Base-by-base conservation (phyloP, 2,329 filamentous ascomycete species). In the Alternaria angustiovoidea region DNA sequence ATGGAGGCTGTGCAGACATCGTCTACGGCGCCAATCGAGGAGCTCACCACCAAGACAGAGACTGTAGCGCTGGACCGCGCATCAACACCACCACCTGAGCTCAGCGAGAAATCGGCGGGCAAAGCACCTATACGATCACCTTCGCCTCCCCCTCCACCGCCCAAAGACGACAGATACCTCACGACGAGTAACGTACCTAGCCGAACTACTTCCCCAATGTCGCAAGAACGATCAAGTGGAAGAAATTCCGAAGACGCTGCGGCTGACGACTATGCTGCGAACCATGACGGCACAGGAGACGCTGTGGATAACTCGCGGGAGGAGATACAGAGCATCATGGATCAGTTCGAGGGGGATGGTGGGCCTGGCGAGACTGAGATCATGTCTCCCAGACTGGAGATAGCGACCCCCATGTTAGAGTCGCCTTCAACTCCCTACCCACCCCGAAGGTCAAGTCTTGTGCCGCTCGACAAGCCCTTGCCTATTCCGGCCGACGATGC, bases 321-420 rank as follows among this genome's bases (percentile, higher is more conserved):
- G 6, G 95, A 99, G 81, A 97, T 99, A 61, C 92, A 97, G 79
- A 96, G 87, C 75, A 98, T 99, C 76, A 98, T 99, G 92, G 92
- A 93, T 64, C 95, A 98, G 79, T 98, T 98, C 70, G 89, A 91
- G 68, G 89, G 88, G 51, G 88, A 88, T 28, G 88, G 88, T 52
- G 91, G 89, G 0, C 90, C 89, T 2, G 89, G 85, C 5, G 88
- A 87, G 62, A 89, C 94, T 51, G 92, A 96, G 77, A 93, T 97
- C 74, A 96, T 97, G 93, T 97, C 93, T 63, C 93, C 93, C 5
- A 86, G 92, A 30, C 79, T 96, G 43, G 93, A 94, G 77, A 86
- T 94, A 60, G 88, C 92, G n/a, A 91, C 91, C 30, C 92, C 94
- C 6, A 85, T 93, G 67, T 82, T 95, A 42, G 85, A 87, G n/a